Conservation (phyloP, 2,329 filamentous ascomycete species). For the Claviceps sp. region DNA sequence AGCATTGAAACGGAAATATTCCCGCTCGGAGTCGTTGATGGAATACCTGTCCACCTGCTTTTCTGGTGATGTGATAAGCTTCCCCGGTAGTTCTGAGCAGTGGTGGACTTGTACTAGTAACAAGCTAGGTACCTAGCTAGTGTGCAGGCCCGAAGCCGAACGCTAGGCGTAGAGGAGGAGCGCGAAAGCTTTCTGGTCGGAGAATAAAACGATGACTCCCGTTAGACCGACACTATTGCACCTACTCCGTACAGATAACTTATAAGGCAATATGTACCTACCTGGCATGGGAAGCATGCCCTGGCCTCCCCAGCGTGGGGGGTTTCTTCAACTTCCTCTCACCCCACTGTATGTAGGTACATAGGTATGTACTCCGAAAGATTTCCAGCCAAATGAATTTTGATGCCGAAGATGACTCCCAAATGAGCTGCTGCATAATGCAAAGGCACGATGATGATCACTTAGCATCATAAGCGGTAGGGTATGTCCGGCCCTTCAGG, state of each 20-base stretch:
- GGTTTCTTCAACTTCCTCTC: no score
- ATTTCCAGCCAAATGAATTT: neutral
- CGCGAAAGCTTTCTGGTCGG: neutral
- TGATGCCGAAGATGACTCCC: neutral
- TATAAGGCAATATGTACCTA: no score
- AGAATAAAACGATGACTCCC: constrained; percentile 3
- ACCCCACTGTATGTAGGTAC: no score
- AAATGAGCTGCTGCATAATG: constrained; percentile 4
- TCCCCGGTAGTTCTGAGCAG: neutral
- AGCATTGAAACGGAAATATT: neutral
- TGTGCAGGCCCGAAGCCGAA: neutral
- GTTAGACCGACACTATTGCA: neutral
- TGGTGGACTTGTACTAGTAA: neutral
- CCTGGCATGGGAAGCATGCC: neutral
- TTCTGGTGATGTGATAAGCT: neutral
- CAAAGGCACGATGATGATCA: constrained; percentile 4
- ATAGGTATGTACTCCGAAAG: neutral
- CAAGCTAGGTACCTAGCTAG: no score
- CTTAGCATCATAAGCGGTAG: constrained; percentile 4
- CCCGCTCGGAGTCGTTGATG: neutral
- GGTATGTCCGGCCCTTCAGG: neutral
- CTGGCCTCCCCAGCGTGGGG: no score
- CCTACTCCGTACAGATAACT: neutral
- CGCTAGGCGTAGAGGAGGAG: neutral
- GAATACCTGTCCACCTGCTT: neutral